These are phyloP conservation scores for Claviceps africana DNA, from an alignment of 2,329 filamentous ascomycete species.

Conservation along the genomic window DNA sequence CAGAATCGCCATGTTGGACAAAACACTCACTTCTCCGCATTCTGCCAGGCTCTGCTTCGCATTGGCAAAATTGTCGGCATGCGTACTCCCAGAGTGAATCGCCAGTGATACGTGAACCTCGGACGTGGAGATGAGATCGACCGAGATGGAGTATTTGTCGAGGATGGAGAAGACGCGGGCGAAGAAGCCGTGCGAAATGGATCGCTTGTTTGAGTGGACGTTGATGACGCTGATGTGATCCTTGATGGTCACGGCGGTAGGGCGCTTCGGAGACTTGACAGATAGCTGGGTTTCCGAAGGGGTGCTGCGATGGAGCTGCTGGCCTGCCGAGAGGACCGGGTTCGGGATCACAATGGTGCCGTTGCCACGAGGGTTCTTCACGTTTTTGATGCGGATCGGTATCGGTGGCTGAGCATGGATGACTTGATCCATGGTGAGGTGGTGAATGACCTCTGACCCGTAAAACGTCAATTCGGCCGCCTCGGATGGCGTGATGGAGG, in stretches of 20 bases:
- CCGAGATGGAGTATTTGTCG: slow-evolving; percentile 72
- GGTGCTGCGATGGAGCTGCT: slow-evolving; percentile 41
- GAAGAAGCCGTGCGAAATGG: slow-evolving; percentile 90
- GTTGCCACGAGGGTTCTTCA: slow-evolving; percentile 68
- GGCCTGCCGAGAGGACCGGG: slow-evolving; percentile 36
- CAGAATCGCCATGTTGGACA: slow-evolving; percentile 87
- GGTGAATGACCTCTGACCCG: slow-evolving; percentile 93
- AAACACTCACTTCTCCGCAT: slow-evolving; percentile 80
- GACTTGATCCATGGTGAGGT: slow-evolving; percentile 95
- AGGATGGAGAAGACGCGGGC: slow-evolving; percentile 87
- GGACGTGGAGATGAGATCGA: slow-evolving; percentile 90
- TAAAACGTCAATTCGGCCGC: slow-evolving; percentile 93
- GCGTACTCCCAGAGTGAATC: slow-evolving; percentile 63
- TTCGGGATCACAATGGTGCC: slow-evolving; percentile 80
- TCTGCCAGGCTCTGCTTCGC: slow-evolving; percentile 60
- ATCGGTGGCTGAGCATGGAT: slow-evolving; percentile 69
- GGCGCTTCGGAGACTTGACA: slow-evolving; percentile 51
- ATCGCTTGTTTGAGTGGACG: slow-evolving; percentile 93
- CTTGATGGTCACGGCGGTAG: slow-evolving; percentile 92
- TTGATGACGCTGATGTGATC: slow-evolving; percentile 94
- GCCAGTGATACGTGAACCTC: slow-evolving; percentile 98
- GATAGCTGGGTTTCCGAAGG: slow-evolving; percentile 22
- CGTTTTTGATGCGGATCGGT: slow-evolving; percentile 81
- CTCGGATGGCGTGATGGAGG: slow-evolving; percentile 82
- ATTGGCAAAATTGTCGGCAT: slow-evolving; percentile 47